A percentile compares a stretch with the other conserved stretches of the same genome.
Evolutionary conservation across 2,329 filamentous ascomycete genomes (phyloP).

Genomic region (Fusarium armeniacum): DNA sequence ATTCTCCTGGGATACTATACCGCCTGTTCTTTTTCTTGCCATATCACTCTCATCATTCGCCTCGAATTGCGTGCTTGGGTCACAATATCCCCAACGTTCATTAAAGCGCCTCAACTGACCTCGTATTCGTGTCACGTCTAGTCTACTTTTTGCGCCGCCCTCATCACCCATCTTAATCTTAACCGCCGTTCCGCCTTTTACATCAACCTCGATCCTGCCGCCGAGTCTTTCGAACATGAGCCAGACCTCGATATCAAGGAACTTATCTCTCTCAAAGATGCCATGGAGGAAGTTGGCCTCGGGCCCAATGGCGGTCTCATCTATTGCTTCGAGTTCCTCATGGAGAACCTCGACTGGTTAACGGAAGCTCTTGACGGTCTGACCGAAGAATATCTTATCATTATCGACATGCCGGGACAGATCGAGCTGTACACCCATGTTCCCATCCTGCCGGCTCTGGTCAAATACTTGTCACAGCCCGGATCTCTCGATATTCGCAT

Average conservation of each 20-base stretch:
- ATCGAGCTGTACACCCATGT: slow-evolving; percentile 99
- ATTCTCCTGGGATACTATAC: slow-evolving; percentile 16
- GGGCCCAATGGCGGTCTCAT: slow-evolving; percentile 94
- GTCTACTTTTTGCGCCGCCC: slow-evolving; percentile 93
- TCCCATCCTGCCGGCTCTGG: slow-evolving; percentile 87
- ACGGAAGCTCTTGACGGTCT: slow-evolving; percentile 86
- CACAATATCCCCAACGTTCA: slow-evolving; percentile 7
- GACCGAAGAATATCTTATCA: slow-evolving; percentile 95
- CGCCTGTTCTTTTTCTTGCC: slow-evolving; percentile 24
- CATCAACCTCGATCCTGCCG: slow-evolving; percentile 97
- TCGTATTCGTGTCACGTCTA: slow-evolving; percentile 52
- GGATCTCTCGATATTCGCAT: slow-evolving; percentile 90
- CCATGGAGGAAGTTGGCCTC: slow-evolving; percentile 93
- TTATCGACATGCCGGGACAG: slow-evolving; percentile 98
- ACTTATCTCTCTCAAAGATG: slow-evolving; percentile 91
- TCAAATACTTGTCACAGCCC: slow-evolving; percentile 82
- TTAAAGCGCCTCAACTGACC: slow-evolving; percentile 33
- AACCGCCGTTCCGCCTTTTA: slow-evolving; percentile 96
- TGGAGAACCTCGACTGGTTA: slow-evolving; percentile 94
- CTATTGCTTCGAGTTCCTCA: slow-evolving; percentile 96
- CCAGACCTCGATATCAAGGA: slow-evolving; percentile 97
- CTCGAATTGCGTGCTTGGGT: slow-evolving; percentile 41
- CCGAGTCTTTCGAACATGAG: slow-evolving; percentile 90
- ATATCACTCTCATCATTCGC: slow-evolving; percentile 27
- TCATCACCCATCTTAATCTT: slow-evolving; percentile 93